A percentile compares a stretch with the other conserved stretches of the same genome.
Evolutionary conservation across 1,284 basidiomycete genomes (phyloP).

Genomic region (Ganoderma resinaceum): DNA sequence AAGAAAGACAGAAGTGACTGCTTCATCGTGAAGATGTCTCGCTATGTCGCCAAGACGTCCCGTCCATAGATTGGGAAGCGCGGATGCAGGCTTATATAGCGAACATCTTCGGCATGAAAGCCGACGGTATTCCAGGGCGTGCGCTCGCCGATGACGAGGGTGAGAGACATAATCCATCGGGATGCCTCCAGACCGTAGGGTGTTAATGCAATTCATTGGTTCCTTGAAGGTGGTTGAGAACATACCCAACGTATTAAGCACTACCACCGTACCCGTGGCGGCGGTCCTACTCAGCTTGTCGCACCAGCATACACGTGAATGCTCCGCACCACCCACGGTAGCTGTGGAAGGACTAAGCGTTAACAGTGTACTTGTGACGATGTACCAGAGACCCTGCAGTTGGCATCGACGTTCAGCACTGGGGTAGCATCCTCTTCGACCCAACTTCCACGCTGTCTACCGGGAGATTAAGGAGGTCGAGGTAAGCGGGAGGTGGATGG

Average conservation of each 20-base stretch:
- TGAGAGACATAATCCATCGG: conserved; percentile 17
- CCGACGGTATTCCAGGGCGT: conserved; percentile 19
- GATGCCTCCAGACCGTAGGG: conserved; percentile 3
- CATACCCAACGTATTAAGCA: not conserved
- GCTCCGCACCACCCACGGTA: not conserved
- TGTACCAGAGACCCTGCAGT: not conserved
- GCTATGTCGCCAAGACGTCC: not conserved
- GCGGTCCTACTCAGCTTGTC: not conserved
- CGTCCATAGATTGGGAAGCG: conserved; percentile 14
- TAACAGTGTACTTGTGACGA: not conserved
- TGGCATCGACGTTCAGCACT: not conserved
- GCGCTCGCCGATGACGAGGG: conserved; percentile 1
- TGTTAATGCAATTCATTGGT: not conserved
- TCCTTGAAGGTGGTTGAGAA: conserved; percentile 13
- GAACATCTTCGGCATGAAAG: not conserved
- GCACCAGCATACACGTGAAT: not conserved
- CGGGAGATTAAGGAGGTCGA: not conserved
- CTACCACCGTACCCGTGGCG: not conserved
- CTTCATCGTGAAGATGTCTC: conserved; percentile 20
- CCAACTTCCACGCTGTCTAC: not conserved
- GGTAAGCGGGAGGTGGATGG: not conserved
- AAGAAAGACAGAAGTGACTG: conserved; percentile 18
- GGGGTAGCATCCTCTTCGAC: too few relatives aligned
- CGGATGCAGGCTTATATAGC: conserved; percentile 12
- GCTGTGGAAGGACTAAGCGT: not conserved